Evolutionary conservation across 805 yeast genomes (phyloP), one percentile per base, ranked within the genome.

Genomic region (Saccharomyces paradoxus): DNA sequence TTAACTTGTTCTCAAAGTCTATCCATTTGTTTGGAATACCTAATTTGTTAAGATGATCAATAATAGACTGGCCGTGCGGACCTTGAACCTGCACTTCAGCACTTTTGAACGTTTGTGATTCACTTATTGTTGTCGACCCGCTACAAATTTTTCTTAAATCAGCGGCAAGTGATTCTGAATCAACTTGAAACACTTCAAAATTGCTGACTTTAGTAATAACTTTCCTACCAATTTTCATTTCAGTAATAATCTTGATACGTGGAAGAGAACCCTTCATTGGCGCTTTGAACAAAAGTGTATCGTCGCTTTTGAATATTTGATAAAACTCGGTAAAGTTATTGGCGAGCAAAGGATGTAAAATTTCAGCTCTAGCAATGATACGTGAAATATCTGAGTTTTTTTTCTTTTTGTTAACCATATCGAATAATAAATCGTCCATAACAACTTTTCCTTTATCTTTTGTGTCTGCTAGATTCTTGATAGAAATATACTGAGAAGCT

Each of bases 31-130:
- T 67, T 26, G 86, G 84, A 27, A 92, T 71, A 0, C 96, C 96
- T 52, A 75, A 74, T 55, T 81, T 72, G 73, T 48, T 77, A 55
- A 91, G 71, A 48, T 84, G 67, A 2, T 83, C 84, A n/a, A 77
- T 72, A 10, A 86, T 81, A 0, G 77, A 67, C 49, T 81, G 78
- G 26, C 83, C 82, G 66, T 92, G 98, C 2, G 92, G 87, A 0
- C 99, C 99, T 72, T 94, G 98, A 2, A 94, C 96, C 49, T 83
- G 78, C 3, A 94, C 89, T 62, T 88, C 95, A 46, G 76, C 68
- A 0, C 78, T 63, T 41, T 77, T 78, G 51, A 80, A 78, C 0
- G 62, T 62, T 14, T 74, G 73, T 46, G 81, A 79, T 29, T 80
- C 82, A 0, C 84, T 85, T 10, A 87, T 77, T 0, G 96, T 83